Base-by-base conservation (phyloP, 148 eudicot genomes). In the Diospyros kaki region DNA sequence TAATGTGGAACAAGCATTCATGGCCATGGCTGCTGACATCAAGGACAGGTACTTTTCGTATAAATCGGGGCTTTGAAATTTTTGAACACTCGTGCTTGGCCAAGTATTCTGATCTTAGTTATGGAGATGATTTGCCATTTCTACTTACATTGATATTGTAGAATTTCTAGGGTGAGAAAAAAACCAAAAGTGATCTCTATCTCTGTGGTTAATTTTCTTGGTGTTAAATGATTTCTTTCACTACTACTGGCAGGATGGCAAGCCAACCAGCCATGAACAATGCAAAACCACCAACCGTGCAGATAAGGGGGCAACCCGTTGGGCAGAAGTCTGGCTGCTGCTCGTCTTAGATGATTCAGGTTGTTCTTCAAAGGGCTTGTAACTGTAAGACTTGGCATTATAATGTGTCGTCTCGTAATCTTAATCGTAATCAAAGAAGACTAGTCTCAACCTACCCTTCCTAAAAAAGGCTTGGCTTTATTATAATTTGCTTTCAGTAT, bases 291-390 rank as follows among this genome's bases (percentile, higher is more conserved):
- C 86, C 93, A 10, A 89, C 91, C 6, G 93, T 91, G 58, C 89
- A 89, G 80, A 82, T 91, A 50, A 83, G 82, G 61, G 93, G 96
- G 69, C 91, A 87, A 73, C 96, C 93, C 9, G 82, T 91, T 59
- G 84, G 84, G 71, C 87, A 89, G 66, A 89, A 82, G 68, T 69
- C 86, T 58, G 91, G 93, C 51, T 91, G 96, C 85, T 91, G 96
- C 81, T 91, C 93, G 61, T 75, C 87, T 77, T 91, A 72, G 87
- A 79, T 64, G 59, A 40, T 72, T 52, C 59, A 51, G 11, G 12
- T 18, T 42, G 50, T n/a, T 68, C 55, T 28, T 28, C 28, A 28
- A 28, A 28, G 28, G 28, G 28, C 8, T 8, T 48, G 52, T 48
- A 48, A 48, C 52, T 48, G 52, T 48, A 48, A 48, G 52, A 8